phyloP scores from a whole-genome alignment of 148 eudicot species.

The Rhododendron molle region DNA sequence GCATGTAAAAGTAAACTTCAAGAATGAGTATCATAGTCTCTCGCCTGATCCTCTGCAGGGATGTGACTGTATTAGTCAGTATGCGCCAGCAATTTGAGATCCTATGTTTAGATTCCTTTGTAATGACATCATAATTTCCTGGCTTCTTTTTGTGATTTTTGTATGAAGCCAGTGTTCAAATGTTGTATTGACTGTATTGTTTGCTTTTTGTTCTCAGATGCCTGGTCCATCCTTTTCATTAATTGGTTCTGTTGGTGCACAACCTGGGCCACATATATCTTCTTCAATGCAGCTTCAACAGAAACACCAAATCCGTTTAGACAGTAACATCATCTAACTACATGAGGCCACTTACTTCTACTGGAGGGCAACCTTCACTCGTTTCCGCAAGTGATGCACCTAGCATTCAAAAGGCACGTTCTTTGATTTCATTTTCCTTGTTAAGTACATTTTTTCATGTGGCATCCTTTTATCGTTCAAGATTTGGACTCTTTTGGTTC shows the following conservation, averaged over 20 bases:
- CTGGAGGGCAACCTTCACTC: constrained; percentile 38
- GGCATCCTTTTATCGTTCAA: neutral
- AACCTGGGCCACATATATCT: constrained; percentile 38
- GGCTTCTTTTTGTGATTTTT: neutral
- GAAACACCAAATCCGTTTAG: constrained; percentile 36
- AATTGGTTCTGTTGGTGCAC: constrained; percentile 45
- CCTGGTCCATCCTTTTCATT: constrained; percentile 28
- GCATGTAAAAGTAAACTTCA: neutral
- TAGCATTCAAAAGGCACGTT: constrained; percentile 48
- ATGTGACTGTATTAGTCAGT: neutral
- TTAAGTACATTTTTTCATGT: neutral
- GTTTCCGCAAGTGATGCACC: constrained; percentile 39
- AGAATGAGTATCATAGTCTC: neutral
- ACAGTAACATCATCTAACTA: constrained; percentile 38
- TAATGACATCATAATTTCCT: neutral
- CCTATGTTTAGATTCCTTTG: neutral
- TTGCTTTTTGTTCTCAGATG: constrained; percentile 13
- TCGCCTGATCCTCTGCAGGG: neutral
- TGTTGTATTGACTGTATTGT: neutral
- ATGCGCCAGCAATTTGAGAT: neutral
- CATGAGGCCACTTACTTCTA: constrained; percentile 44
- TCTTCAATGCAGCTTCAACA: constrained; percentile 52
- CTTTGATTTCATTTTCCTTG: neutral
- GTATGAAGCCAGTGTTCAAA: neutral
- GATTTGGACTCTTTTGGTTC: neutral